Base-by-base conservation (phyloP, 108 stramenopile species). In the Stephanodiscus minutulus region DNA sequence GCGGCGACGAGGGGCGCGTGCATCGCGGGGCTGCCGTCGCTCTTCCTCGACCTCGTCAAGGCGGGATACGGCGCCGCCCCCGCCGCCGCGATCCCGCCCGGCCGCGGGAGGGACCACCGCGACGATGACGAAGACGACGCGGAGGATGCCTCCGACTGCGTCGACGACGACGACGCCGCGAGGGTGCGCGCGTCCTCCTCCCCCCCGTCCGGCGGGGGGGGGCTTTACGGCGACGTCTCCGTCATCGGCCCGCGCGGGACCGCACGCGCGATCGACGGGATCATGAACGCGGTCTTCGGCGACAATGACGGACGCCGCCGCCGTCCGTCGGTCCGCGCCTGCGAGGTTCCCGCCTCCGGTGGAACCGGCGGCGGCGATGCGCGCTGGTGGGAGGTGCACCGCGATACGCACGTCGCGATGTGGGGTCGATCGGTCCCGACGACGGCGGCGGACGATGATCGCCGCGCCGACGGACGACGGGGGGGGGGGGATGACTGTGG, bases 331-430 rank as follows among this genome's bases (percentile, higher is more conserved):
- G 21, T 79, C 1, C 70, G 71, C 33, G 29, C 68, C 6, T 79
- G 78, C 55, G 78, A 79, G 53, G 78, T 79, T 2, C 71, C 77
- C 6, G 1, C 35, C 2, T 7, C 39, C 20, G 27, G 41, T 39
- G 11, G 46, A 54, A 24, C 3, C 57, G 18, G 35, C 57, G 44
- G 49, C 71, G 22, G 13, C 57, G 35, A 22, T 59, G n/a, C n/a
- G n/a, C 17, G 54, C 18, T 93, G 91, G 91, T 93, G 83, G 83
- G 72, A 80, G 36, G 85, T 93, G 11, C 89, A 93, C 60, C 33
- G 74, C 25, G 89, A 90, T 75, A 74, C 78, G 18, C 87, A 72
- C 28, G 27, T 90, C 48, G 10, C 61, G 39, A 46, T 72, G 0
- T 79, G 78, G 78, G 78, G 55, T n/a, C 70, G 58, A 15, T 68